These are phyloP conservation scores for Schwanniomyces pseudopolymorphus DNA, from an alignment of 805 yeast genomes.

Conservation along the genomic window DNA sequence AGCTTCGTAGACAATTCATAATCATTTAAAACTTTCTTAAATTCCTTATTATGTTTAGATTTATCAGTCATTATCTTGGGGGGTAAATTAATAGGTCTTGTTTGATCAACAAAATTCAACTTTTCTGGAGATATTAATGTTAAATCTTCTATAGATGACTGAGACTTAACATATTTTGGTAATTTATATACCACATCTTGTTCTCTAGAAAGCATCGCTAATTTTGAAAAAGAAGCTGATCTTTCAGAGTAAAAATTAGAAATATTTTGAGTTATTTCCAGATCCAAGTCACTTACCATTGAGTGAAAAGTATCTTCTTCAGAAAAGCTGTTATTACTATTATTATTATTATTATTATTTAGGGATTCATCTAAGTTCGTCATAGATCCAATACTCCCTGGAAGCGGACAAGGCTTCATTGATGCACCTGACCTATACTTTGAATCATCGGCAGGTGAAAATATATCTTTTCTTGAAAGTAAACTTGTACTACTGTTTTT, in stretches of 20 bases:
- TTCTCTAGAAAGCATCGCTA: slow-evolving; percentile 32
- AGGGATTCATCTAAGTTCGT: neutral
- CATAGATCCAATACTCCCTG: slow-evolving; percentile 21
- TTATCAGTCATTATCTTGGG: slow-evolving; percentile 58
- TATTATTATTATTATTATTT: slow-evolving; percentile 5
- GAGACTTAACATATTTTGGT: slow-evolving; percentile 39
- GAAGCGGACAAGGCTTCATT: slow-evolving; percentile 28
- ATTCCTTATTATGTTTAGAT: slow-evolving; percentile 55
- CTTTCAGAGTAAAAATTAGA: slow-evolving; percentile 36
- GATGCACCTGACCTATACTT: slow-evolving; percentile 23
- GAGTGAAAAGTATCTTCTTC: slow-evolving; percentile 16
- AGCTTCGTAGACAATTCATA: slow-evolving; percentile 33
- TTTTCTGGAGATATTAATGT: slow-evolving; percentile 62
- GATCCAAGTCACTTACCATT: slow-evolving; percentile 24
- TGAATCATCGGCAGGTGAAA: slow-evolving; percentile 21
- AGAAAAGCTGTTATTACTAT: slow-evolving; percentile 9
- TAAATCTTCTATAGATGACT: slow-evolving; percentile 55
- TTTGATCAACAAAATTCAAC: slow-evolving; percentile 50
- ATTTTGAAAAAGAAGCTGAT: slow-evolving; percentile 31
- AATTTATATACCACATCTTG: slow-evolving; percentile 33
- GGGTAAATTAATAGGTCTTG: slow-evolving; percentile 73
- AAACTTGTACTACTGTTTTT: slow-evolving; percentile 12
- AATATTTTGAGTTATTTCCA: slow-evolving; percentile 35
- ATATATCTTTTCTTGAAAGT: slow-evolving; percentile 25
- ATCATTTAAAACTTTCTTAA: slow-evolving; percentile 44